Evolutionary conservation across 2,329 filamentous ascomycete species (phyloP).

Genomic region (Colletotrichum tropicale): DNA sequence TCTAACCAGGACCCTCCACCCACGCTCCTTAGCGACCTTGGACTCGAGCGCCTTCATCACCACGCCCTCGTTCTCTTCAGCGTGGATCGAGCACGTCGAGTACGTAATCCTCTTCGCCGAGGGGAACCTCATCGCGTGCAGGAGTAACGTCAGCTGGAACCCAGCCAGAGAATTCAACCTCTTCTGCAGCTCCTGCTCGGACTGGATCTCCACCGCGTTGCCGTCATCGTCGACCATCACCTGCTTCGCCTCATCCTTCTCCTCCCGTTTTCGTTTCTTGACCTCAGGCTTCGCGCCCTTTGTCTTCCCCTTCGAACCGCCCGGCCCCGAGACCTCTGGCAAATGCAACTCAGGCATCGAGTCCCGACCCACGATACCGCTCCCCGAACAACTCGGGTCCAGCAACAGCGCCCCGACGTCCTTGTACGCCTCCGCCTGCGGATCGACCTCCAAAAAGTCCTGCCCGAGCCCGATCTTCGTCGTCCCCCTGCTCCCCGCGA

Average conservation of each 20-base stretch:
- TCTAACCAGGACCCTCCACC: constrained; percentile 79
- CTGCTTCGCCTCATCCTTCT: constrained; percentile 31
- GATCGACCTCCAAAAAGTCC: constrained; percentile 83
- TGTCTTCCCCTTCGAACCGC: constrained; percentile 41
- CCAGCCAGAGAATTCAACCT: constrained; percentile 76
- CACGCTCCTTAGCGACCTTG: constrained; percentile 64
- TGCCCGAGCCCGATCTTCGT: constrained; percentile 74
- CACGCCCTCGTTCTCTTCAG: constrained; percentile 87
- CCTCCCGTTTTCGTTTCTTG: constrained; percentile 52
- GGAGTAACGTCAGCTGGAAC: constrained; percentile 82
- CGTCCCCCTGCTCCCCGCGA: constrained; percentile 71
- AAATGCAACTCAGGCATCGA: constrained; percentile 74
- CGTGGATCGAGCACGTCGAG: constrained; percentile 90
- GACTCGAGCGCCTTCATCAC: constrained; percentile 75
- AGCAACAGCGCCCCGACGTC: constrained; percentile 83
- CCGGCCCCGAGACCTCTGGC: constrained; percentile 37
- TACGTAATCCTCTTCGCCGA: constrained; percentile 80
- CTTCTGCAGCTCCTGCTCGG: constrained; percentile 61
- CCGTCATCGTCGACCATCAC: constrained; percentile 62
- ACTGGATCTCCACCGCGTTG: constrained; percentile 52
- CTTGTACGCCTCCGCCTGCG: constrained; percentile 62
- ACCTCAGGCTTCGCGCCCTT: constrained; percentile 22
- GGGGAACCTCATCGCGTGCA: constrained; percentile 85
- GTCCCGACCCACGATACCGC: constrained; percentile 90
- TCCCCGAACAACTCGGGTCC: constrained; percentile 95